Conservation (phyloP, 495 filamentous ascomycete genomes). For the Physcia stellaris region DNA sequence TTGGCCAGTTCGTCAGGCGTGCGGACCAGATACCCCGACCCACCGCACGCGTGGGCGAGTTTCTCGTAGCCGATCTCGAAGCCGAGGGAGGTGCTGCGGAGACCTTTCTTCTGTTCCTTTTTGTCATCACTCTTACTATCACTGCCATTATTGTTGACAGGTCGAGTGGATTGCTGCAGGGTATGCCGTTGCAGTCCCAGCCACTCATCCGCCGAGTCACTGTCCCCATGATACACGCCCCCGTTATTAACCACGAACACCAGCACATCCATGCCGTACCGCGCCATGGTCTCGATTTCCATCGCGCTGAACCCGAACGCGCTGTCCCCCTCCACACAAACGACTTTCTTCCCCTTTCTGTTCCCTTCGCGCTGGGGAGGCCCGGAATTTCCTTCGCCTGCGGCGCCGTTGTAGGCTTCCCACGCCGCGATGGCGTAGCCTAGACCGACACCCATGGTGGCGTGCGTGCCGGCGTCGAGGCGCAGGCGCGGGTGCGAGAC, state of each 20-base stretch:
- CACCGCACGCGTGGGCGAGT: slow-evolving; percentile 43
- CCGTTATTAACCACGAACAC: slow-evolving; percentile 54
- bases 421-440: slow-evolving; percentile 51
- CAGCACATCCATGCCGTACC: slow-evolving; percentile 46
- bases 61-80: slow-evolving; percentile 47
- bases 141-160: slow-evolving; percentile 10
- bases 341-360: slow-evolving; percentile 36
- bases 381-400: slow-evolving; percentile 14
- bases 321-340: slow-evolving; percentile 48
- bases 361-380: not conserved
- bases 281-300: slow-evolving; percentile 53
- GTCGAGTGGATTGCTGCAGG: not conserved
- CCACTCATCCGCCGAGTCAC: slow-evolving; percentile 27
- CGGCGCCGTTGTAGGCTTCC: slow-evolving; percentile 40
- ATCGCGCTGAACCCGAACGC: slow-evolving; percentile 51
- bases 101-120: slow-evolving; percentile 24
- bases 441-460: slow-evolving; percentile 56
- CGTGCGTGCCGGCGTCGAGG: slow-evolving; percentile 51
- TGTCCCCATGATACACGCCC: slow-evolving; percentile 48
- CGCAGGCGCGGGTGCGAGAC: slow-evolving; percentile 44
- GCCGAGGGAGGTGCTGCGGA: slow-evolving; percentile 41
- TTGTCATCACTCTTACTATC: slow-evolving; percentile 22
- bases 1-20: slow-evolving; percentile 37
- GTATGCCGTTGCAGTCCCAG: slow-evolving; percentile 19
- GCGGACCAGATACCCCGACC: slow-evolving; percentile 38